A percentile compares a stretch with the other conserved stretches of the same genome.
Conservation (phyloP, 805 yeast genomes). For the Kodamaea leandrae region DNA sequence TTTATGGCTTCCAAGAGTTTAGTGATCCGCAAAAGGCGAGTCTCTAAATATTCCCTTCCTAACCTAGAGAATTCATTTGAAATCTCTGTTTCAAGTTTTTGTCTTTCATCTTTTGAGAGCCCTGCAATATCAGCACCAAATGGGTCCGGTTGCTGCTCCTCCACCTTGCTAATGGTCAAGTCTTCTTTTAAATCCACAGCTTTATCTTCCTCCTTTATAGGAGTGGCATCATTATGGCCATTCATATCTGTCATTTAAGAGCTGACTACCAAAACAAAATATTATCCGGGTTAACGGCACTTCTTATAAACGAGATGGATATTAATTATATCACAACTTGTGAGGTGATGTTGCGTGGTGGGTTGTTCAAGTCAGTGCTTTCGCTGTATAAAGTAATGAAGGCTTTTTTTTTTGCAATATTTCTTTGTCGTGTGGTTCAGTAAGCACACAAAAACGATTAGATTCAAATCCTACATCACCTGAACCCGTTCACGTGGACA, state of each 20-base stretch:
- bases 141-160: neutral
- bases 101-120: conserved; percentile 24
- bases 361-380: neutral
- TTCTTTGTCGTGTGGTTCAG: neutral
- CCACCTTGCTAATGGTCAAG: neutral
- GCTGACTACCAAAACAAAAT: no score
- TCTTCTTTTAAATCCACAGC: neutral
- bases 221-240: neutral
- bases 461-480: neutral
- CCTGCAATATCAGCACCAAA: conserved; percentile 12
- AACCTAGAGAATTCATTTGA: conserved; percentile 23
- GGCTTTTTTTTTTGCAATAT: conserved; percentile 3
- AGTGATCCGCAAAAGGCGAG: conserved; percentile 30
- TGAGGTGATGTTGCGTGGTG: no score
- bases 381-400: neutral
- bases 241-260: neutral
- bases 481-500: neutral
- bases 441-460: neutral
- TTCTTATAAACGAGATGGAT: no score
- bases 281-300: no score
- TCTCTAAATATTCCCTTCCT: conserved; percentile 24
- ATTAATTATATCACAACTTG: no score
- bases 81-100: conserved; percentile 19
- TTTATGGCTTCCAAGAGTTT: conserved; percentile 24
- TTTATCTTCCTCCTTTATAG: neutral